These are phyloP conservation scores for Fusarium sp. DNA, from an alignment of 2,329 filamentous ascomycete genomes.

Conservation along the genomic window DNA sequence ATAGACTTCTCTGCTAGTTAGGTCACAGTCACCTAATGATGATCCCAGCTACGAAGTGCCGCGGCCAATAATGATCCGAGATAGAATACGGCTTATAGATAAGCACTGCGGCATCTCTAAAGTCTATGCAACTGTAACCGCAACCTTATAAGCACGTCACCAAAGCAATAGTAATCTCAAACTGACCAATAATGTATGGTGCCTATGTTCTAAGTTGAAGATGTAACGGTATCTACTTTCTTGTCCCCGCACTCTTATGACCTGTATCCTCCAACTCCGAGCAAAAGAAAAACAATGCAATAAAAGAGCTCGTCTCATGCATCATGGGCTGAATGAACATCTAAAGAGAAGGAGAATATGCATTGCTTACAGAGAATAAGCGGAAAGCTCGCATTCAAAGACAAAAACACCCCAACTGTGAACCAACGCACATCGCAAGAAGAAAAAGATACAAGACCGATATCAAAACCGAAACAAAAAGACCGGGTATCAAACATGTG, in stretches of 20 bases:
- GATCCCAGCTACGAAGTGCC: no score
- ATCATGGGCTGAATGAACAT: slow-evolving; percentile 17
- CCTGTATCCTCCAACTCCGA: slow-evolving; percentile 44
- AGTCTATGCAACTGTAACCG: background rate
- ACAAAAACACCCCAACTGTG: slow-evolving; percentile 28
- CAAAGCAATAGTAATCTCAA: background rate
- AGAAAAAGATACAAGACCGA: slow-evolving; percentile 26
- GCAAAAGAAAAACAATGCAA: slow-evolving; percentile 26
- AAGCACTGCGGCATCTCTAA: background rate
- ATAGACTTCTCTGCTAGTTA: background rate
- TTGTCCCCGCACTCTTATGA: slow-evolving; percentile 11
- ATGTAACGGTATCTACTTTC: slow-evolving; percentile 2
- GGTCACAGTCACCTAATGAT: background rate
- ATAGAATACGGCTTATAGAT: background rate
- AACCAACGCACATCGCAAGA: slow-evolving; percentile 38
- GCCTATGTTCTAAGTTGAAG: slow-evolving; percentile 9
- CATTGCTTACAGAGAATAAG: slow-evolving; percentile 13
- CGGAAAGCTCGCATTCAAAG: slow-evolving; percentile 25
- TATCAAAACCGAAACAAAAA: slow-evolving; percentile 18
- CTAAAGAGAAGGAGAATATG: slow-evolving; percentile 12
- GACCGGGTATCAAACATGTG: slow-evolving; percentile 48
- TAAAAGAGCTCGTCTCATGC: slow-evolving; percentile 29
- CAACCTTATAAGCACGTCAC: background rate
- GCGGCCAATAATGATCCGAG: background rate
- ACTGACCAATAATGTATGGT: slow-evolving; percentile 4